phyloP scores from a whole-genome alignment of 257 asterid species.

The Cinchona pubescens region DNA sequence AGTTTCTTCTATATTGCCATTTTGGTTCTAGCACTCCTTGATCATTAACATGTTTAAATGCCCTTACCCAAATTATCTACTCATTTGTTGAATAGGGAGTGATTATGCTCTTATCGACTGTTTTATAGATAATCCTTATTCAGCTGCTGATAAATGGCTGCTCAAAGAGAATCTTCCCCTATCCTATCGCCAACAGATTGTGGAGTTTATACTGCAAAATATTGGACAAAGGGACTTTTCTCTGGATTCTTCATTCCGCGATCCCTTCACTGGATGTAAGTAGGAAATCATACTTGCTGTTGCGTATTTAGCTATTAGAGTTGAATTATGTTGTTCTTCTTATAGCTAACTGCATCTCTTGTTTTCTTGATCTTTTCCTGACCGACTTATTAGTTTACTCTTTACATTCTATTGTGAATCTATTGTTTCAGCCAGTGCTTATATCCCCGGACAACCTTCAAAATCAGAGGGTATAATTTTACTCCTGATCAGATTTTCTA shows the following conservation, averaged over 20 bases:
- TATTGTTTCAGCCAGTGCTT: conserved; percentile 83
- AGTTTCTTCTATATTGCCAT: background rate
- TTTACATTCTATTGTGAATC: conserved; percentile 6
- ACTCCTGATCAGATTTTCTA: conserved; percentile 15
- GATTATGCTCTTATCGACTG: conserved; percentile 11
- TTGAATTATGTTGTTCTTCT: conserved; percentile 15
- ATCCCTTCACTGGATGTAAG: conserved; percentile 97
- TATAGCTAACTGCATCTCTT: conserved; percentile 6
- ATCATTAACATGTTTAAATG: background rate
- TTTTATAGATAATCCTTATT: conserved; percentile 82
- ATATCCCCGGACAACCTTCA: conserved; percentile 85
- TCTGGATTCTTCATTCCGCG: conserved; percentile 73
- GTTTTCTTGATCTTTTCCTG: conserved; percentile 8
- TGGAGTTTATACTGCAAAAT: conserved; percentile 83
- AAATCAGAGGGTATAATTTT: conserved; percentile 43
- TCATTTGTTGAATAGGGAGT: background rate
- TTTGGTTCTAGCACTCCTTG: background rate
- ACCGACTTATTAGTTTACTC: background rate
- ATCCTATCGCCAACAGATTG: conserved; percentile 88
- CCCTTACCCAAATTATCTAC: background rate
- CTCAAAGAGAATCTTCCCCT: conserved; percentile 84
- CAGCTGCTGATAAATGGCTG: conserved; percentile 92
- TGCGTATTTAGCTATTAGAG: conserved; percentile 13
- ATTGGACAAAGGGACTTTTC: conserved; percentile 73
- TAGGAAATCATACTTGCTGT: conserved; percentile 12